phyloP scores from a whole-genome alignment of 352 stramenopile species.

The Aphanomyces cochlioides region DNA sequence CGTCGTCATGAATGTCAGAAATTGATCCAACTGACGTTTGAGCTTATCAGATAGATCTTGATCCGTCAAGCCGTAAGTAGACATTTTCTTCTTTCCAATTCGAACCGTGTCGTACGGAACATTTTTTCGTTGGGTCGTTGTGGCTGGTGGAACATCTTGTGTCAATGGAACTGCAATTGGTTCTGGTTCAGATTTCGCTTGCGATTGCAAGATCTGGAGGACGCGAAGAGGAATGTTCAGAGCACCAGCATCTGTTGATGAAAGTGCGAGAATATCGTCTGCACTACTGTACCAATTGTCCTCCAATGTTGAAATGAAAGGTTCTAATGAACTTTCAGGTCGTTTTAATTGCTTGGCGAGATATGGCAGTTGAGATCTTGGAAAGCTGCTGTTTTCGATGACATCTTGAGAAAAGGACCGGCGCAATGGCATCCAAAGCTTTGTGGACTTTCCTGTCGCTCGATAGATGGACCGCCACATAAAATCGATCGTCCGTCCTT shows the following conservation, averaged over 20 bases:
- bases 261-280: slow-evolving; percentile 23
- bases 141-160: neutral
- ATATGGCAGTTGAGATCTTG: slow-evolving; percentile 15
- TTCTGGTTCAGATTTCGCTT: too few relatives aligned
- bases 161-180: too few relatives aligned
- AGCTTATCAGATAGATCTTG: neutral
- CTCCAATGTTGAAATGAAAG: slow-evolving; percentile 20
- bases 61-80: slow-evolving; percentile 21
- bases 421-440: neutral
- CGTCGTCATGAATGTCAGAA: slow-evolving; percentile 27
- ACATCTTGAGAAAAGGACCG: slow-evolving; percentile 14
- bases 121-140: neutral
- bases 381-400: slow-evolving; percentile 13
- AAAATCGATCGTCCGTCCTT: too few relatives aligned
- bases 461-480: too few relatives aligned
- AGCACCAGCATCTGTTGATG: slow-evolving; percentile 18
- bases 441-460: too few relatives aligned
- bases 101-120: slow-evolving; percentile 16
- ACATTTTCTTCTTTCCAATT: slow-evolving; percentile 29
- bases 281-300: slow-evolving; percentile 30
- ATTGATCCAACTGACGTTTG: slow-evolving; percentile 12
- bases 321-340: slow-evolving; percentile 16
- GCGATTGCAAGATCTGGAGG: slow-evolving; percentile 21
- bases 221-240: slow-evolving; percentile 27
- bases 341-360: slow-evolving; percentile 16